A percentile compares a stretch with the other conserved stretches of the same genome.
These are phyloP conservation scores for Licmophora abbreviata DNA, from an alignment of 108 stramenopile species.

Conservation along the genomic window DNA sequence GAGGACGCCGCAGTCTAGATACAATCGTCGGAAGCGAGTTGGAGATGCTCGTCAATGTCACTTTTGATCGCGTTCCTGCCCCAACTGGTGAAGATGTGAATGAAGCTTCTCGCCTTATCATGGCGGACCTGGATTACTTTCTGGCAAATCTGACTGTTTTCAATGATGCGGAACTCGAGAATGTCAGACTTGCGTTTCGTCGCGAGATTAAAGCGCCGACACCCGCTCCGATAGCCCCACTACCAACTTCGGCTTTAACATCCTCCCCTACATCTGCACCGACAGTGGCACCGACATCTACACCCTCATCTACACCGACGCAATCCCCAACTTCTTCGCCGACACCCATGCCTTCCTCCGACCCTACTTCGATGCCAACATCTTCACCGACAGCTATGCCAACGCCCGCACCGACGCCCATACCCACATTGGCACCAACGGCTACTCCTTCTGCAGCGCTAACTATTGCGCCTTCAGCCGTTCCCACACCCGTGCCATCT, in stretches of 20 bases:
- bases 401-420: background rate
- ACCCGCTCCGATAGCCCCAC: too few relatives aligned
- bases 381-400: background rate
- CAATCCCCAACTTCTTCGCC: too few relatives aligned
- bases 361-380: background rate
- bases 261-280: too few relatives aligned
- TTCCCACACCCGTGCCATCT: too few relatives aligned
- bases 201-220: too few relatives aligned
- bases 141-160: slow-evolving; percentile 22
- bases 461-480: too few relatives aligned
- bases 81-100: slow-evolving; percentile 18
- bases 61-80: slow-evolving; percentile 34
- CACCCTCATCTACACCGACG: too few relatives aligned
- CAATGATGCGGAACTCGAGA: background rate
- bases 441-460: background rate
- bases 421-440: background rate
- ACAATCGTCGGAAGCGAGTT: slow-evolving; percentile 19
- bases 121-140: slow-evolving; percentile 21
- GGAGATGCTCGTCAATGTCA: slow-evolving; percentile 27
- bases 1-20: background rate
- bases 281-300: too few relatives aligned
- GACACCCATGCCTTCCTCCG: too few relatives aligned
- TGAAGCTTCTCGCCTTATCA: background rate
- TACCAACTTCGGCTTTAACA: too few relatives aligned
- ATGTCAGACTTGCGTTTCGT: background rate